Evolutionary conservation across 1,284 basidiomycete genomes (phyloP).

Genomic region (Irpex rosettiformis): DNA sequence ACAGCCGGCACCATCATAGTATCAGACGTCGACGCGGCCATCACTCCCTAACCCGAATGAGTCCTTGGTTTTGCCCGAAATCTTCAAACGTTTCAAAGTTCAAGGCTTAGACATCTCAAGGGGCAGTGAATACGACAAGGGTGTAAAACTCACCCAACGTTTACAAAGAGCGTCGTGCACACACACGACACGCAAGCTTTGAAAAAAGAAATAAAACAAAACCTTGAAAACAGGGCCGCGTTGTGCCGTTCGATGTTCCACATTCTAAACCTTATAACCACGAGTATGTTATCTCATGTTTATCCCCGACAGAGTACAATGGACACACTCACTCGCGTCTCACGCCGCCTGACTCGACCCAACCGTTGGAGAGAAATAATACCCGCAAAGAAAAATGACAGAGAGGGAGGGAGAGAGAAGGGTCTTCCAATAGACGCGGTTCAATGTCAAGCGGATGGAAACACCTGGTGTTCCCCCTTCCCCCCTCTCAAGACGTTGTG

Average conservation of each 20-base stretch:
- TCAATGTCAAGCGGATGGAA: not conserved
- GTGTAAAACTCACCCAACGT: no score
- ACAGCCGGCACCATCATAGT: no score
- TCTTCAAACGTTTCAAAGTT: no score
- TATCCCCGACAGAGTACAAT: not conserved
- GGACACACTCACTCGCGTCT: not conserved
- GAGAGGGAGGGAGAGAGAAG: no score
- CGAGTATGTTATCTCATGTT: not conserved
- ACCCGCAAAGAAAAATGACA: no score
- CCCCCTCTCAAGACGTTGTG: not conserved
- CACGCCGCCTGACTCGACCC: not conserved
- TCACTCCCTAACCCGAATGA: no score
- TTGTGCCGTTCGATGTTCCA: not conserved
- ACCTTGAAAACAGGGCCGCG: not conserved
- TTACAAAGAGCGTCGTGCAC: no score
- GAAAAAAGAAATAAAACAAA: not conserved
- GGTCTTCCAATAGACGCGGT: not conserved
- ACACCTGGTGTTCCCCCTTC: not conserved
- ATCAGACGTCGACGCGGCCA: no score
- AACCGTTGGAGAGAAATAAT: not conserved
- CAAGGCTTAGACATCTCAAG: no score
- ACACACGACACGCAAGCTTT: no score
- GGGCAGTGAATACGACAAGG: no score
- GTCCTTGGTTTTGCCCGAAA: no score
- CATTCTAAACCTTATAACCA: not conserved